A percentile compares a stretch with the other conserved stretches of the same genome.
Evolutionary conservation across 2,329 filamentous ascomycete species (phyloP).

Genomic region (Botryotinia narcissicola): DNA sequence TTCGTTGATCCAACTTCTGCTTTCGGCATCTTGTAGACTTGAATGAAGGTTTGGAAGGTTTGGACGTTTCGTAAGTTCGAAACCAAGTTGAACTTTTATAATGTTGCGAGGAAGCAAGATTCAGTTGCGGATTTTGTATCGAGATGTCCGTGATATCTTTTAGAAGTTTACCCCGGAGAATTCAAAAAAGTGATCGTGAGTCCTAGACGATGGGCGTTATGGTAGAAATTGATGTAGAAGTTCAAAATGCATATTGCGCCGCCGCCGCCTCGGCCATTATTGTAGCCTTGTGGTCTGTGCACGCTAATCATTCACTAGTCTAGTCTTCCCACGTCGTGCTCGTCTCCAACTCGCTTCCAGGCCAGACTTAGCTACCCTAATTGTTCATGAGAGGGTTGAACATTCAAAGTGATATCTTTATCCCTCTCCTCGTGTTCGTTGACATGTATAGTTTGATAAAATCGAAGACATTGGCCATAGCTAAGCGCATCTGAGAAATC

Average conservation of each 20-base stretch:
- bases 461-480: neutral
- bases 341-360: neutral
- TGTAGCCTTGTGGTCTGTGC: conserved; percentile 5
- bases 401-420: neutral
- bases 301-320: neutral
- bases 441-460: neutral
- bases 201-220: neutral
- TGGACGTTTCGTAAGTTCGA: neutral
- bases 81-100: neutral
- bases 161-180: too few relatives aligned
- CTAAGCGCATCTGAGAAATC: neutral
- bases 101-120: neutral
- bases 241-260: conserved; percentile 3
- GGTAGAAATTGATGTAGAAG: neutral
- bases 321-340: neutral
- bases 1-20: conserved; percentile 93
- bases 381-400: neutral
- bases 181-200: neutral
- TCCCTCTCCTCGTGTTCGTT: neutral
- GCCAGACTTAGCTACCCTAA: neutral
- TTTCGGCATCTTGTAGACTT: conserved; percentile 68
- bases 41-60: neutral
- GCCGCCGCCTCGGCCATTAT: conserved; percentile 2
- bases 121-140: neutral
- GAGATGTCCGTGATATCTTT: neutral